Conservation (phyloP, 2,329 filamentous ascomycete species). For the Ophiostoma montium region DNA sequence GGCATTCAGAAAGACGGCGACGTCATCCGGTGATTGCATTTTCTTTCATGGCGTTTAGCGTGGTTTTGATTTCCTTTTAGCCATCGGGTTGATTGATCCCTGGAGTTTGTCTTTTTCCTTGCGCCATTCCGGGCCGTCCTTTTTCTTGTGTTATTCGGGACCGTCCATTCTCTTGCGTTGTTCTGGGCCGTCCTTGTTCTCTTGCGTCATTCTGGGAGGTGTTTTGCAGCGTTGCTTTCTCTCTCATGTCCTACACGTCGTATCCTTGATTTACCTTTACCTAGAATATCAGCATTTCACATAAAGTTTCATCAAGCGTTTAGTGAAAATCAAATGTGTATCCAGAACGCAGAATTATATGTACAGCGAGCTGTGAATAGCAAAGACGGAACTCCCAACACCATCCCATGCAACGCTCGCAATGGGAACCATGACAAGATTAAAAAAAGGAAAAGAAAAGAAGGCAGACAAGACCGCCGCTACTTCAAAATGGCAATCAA, state of each 20-base stretch:
- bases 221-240: not conserved
- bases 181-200: not conserved
- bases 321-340: not conserved
- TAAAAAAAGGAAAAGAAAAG: not conserved
- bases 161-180: not conserved
- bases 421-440: not conserved
- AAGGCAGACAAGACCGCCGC: not conserved
- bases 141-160: not conserved
- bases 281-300: too few species aligned
- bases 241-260: too few species aligned
- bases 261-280: too few species aligned
- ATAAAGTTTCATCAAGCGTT: too few species aligned
- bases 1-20: constrained; percentile 64
- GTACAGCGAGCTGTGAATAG: not conserved
- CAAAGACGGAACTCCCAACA: not conserved
- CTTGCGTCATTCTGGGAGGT: not conserved
- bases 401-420: not conserved
- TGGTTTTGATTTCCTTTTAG: not conserved
- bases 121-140: too few species aligned
- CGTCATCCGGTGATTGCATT: constrained; percentile 45
- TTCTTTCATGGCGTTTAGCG: not conserved
- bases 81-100: not conserved
- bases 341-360: not conserved
- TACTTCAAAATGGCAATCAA: constrained; percentile 72
- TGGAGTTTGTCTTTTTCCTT: not conserved